Evolutionary conservation across 2,329 filamentous ascomycete species (phyloP).

Genomic region (Colletotrichum horii): DNA sequence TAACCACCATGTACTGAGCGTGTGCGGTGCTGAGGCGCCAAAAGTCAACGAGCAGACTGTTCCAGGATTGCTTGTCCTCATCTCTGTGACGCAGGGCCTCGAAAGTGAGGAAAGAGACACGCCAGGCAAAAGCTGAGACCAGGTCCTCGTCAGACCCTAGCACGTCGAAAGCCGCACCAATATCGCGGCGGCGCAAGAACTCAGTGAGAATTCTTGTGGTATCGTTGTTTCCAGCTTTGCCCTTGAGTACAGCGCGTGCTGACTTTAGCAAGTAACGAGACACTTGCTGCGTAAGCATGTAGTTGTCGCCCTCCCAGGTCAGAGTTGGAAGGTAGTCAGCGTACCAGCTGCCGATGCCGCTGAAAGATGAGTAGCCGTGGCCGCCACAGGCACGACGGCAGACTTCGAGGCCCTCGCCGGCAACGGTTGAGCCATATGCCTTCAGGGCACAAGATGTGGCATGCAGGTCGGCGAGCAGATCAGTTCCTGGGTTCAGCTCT

Average conservation of each 20-base stretch:
- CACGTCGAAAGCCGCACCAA: slow-evolving; percentile 76
- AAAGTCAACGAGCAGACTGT: slow-evolving; percentile 78
- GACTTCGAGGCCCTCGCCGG: slow-evolving; percentile 76
- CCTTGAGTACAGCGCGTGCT: slow-evolving; percentile 71
- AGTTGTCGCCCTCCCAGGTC: slow-evolving; percentile 82
- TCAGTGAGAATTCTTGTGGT: slow-evolving; percentile 69
- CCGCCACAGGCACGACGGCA: slow-evolving; percentile 79
- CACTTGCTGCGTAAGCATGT: slow-evolving; percentile 83
- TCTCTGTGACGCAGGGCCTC: slow-evolving; percentile 78
- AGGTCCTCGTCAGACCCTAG: slow-evolving; percentile 73
- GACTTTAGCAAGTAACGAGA: slow-evolving; percentile 79
- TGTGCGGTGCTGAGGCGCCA: slow-evolving; percentile 78
- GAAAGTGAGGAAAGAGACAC: slow-evolving; percentile 75
- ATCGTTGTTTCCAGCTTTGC: slow-evolving; percentile 66
- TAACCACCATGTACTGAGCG: slow-evolving; percentile 79
- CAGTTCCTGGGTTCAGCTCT: slow-evolving; percentile 65
- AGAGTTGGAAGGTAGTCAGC: slow-evolving; percentile 74
- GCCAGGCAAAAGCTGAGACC: slow-evolving; percentile 78
- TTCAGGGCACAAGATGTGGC: slow-evolving; percentile 80
- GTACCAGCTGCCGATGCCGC: slow-evolving; percentile 78
- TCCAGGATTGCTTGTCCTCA: slow-evolving; percentile 78
- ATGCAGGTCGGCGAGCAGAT: slow-evolving; percentile 75
- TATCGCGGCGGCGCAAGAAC: slow-evolving; percentile 70
- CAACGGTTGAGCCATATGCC: slow-evolving; percentile 73
- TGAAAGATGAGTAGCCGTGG: slow-evolving; percentile 77